Evolutionary conservation across 1,284 basidiomycete species (phyloP), one percentile per base, ranked within the genome.

Genomic region (Takashimella koratensis): DNA sequence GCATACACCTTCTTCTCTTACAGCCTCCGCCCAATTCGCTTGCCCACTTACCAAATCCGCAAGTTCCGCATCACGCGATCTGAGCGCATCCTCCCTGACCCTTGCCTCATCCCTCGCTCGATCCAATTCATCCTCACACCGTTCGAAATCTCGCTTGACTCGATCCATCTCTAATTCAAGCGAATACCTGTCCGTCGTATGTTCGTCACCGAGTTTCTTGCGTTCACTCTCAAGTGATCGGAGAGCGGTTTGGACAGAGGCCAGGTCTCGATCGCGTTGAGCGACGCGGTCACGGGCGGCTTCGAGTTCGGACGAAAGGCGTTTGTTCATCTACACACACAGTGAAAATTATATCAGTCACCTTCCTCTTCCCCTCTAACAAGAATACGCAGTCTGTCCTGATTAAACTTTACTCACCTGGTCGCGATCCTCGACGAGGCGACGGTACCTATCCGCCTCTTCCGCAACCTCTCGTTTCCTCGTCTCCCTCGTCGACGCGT

Each of bases 151-250:
- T 26, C 93, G 83, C 69, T 88, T 87, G 46, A 95, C 78, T 2
- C 92, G 80, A 64, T 97, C 94, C 3, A 92, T 82, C 74, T 98
- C 94, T 23, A 97, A 82, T 72, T 96, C 89, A 40, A 98, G 77
- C 0, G 89, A 89, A 78, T 91, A 90, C 52, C 85, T 82, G 45
- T 91, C 88, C 10, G 86, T 87, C 1, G 87, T 87, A 64, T 88
- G 86, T 25, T 85, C 81, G 76, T 92, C 88, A 39, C 90, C 90
- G 4, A 86, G 78, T 56, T 85, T 83, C 76, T 85, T 85, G 4
- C 74, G 63, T 53, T 80, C 78, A 46, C 71, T 69, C 51, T 81
- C 78, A 24, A 80, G 67, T 0, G 77, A 75, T 58, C 85, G 83
- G 23, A 96, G 78, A 0, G 85, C 85, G 3, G 76, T 75, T 71